These are phyloP conservation scores for Dactylellina cionopaga DNA, from an alignment of 2,329 filamentous ascomycete genomes.

Conservation along the genomic window DNA sequence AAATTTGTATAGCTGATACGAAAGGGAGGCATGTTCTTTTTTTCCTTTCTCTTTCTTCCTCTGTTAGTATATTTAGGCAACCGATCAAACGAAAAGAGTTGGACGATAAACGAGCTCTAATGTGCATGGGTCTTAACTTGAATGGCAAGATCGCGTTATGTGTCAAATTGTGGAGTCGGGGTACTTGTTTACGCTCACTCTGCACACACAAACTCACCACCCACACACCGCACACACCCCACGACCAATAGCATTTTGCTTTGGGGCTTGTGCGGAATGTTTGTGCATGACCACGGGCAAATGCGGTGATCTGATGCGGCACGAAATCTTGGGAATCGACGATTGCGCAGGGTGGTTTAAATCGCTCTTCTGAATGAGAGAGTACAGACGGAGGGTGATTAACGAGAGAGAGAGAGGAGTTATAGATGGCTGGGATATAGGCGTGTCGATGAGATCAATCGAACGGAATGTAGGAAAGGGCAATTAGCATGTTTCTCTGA, in stretches of 20 bases:
- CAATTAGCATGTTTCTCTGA: neutral
- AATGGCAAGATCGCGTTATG: neutral
- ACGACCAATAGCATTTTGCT: too few species aligned
- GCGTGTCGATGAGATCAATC: neutral
- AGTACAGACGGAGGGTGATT: neutral
- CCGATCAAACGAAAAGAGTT: too few species aligned
- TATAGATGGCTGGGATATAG: conserved; percentile 19
- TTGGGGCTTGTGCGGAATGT: too few species aligned
- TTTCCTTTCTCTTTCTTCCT: neutral
- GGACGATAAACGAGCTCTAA: neutral
- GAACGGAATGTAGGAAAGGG: neutral
- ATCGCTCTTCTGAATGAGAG: neutral
- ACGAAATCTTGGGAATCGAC: neutral
- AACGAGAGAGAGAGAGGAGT: neutral
- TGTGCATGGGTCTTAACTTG: neutral
- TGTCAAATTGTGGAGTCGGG: neutral
- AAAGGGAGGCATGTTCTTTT: neutral
- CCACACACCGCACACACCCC: too few species aligned
- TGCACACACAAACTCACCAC: too few species aligned
- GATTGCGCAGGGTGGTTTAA: neutral
- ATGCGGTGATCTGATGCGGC: neutral
- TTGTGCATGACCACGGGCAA: too few species aligned
- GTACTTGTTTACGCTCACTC: neutral
- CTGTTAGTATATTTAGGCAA: neutral
- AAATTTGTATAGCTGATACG: neutral